Conservation (phyloP, 2,329 filamentous ascomycete species). For the Parafenestella ontariensis region DNA sequence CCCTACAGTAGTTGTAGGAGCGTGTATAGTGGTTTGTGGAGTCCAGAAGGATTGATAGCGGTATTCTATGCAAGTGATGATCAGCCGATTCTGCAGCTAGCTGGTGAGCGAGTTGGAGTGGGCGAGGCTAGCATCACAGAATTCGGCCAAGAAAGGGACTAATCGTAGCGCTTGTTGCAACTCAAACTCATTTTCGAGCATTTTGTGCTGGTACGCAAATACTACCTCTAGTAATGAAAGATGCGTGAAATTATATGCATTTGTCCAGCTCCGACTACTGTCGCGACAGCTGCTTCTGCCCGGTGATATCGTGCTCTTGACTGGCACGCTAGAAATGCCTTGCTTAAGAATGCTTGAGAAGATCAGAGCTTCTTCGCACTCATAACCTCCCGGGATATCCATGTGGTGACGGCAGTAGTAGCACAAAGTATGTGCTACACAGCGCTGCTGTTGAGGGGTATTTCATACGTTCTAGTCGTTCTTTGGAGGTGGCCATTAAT, state of each 20-base stretch:
- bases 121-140: constrained; percentile 7
- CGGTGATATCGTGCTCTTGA: neutral
- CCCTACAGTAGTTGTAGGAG: constrained; percentile 9
- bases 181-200: neutral
- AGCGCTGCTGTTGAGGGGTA: constrained; percentile 7
- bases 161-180: neutral
- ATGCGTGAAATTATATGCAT: too few species aligned
- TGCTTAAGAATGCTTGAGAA: neutral
- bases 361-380: constrained; percentile 13
- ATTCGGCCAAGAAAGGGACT: neutral
- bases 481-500: constrained; percentile 1
- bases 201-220: neutral
- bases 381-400: constrained; percentile 17
- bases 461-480: constrained; percentile 8
- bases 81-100: constrained; percentile 13
- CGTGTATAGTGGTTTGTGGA: constrained; percentile 1
- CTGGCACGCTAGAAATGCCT: constrained; percentile 9
- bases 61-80: constrained; percentile 6
- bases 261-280: neutral
- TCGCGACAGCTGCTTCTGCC: neutral
- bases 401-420: constrained; percentile 9
- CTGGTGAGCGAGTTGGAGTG: constrained; percentile 2
- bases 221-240: too few species aligned
- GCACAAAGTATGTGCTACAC: neutral
- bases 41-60: constrained; percentile 6